Evolutionary conservation across 495 filamentous ascomycete species (phyloP).

Genomic region (Penicillium simplicissimum): DNA sequence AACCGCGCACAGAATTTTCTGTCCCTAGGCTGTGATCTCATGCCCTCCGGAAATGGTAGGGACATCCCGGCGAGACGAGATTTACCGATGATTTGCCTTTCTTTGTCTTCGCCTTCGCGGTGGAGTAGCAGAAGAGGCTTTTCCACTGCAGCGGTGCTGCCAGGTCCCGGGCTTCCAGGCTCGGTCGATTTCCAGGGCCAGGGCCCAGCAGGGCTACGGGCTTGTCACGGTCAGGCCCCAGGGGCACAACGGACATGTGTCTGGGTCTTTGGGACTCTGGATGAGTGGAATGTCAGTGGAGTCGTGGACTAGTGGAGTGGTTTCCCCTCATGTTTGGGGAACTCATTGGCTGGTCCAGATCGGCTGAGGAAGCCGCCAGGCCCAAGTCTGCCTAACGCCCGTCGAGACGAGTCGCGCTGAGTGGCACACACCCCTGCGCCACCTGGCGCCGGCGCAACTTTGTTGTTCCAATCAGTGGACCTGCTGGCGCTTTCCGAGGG

Average conservation of each 20-base stretch:
- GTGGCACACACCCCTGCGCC: constrained; percentile 9
- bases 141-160: not conserved
- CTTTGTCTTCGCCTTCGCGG: not conserved
- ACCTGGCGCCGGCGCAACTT: constrained; percentile 4
- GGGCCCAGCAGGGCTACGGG: too few species aligned
- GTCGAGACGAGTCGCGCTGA: not conserved
- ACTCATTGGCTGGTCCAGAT: not conserved
- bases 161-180: constrained; percentile 4
- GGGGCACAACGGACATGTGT: not conserved
- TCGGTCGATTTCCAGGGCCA: not conserved
- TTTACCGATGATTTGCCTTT: not conserved
- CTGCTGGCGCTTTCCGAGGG: not conserved
- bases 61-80: not conserved
- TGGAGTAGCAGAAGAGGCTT: constrained; percentile 3
- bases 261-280: too few species aligned
- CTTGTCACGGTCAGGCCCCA: too few species aligned
- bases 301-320: not conserved
- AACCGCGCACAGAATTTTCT: not conserved
- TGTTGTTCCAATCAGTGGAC: constrained; percentile 5
- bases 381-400: constrained; percentile 3
- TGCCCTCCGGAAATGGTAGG: not conserved
- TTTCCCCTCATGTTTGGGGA: not conserved
- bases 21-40: not conserved
- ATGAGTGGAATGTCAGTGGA: not conserved
- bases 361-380: constrained; percentile 4